phyloP scores from a whole-genome alignment of 169 alveolate genomes.

The Eimeria sp. region DNA sequence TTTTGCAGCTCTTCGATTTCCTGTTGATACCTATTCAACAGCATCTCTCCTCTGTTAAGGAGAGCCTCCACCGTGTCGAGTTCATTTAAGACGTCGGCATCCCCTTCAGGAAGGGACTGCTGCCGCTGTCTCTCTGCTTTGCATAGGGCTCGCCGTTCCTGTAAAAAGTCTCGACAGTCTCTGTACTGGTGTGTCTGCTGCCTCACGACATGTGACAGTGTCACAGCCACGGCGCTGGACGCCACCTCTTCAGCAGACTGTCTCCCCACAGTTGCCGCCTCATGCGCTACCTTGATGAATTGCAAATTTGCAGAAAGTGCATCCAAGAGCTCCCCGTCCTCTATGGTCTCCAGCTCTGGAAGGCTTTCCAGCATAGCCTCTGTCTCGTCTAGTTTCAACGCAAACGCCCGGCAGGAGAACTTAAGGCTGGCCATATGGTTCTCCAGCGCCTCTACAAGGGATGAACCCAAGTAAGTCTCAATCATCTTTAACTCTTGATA shows the following conservation, averaged over 20 bases:
- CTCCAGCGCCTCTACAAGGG: constrained; percentile 8
- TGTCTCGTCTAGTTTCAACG: neutral
- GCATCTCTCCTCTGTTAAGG: neutral
- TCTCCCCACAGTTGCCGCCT: neutral
- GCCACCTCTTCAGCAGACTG: neutral
- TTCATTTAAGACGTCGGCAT: neutral
- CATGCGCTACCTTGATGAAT: neutral
- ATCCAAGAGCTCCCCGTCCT: neutral
- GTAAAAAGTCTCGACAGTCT: neutral
- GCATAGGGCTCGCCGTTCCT: constrained; percentile 23
- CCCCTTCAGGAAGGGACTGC: neutral
- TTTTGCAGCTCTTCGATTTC: neutral
- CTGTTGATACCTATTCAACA: neutral
- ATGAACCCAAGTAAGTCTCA: constrained; percentile 2
- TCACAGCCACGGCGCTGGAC: neutral
- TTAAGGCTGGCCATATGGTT: neutral
- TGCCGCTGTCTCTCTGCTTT: neutral
- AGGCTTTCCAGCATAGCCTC: neutral
- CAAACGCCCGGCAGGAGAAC: neutral
- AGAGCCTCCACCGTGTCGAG: neutral
- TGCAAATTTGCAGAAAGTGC: neutral
- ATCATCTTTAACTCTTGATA: neutral
- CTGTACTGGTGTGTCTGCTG: neutral
- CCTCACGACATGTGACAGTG: constrained; percentile 4
- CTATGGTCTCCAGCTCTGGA: neutral